Evolutionary conservation across 2,329 filamentous ascomycete species (phyloP), one percentile per base, ranked within the genome.

Genomic region (Colletotrichum noveboracense): DNA sequence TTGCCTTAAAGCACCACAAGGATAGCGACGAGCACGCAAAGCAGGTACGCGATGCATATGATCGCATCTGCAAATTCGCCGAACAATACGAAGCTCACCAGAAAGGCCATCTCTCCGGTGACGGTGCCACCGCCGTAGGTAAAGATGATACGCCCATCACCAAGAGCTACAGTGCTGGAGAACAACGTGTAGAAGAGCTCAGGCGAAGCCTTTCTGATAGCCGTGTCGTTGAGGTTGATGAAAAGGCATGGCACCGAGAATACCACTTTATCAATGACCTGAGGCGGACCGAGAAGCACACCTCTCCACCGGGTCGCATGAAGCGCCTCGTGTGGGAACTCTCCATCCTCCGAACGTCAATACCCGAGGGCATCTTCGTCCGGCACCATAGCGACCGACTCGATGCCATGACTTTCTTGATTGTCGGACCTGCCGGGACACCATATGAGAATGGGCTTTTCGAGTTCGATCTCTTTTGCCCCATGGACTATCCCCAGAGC

Each of bases 381-480:
- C 84, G 86, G 10, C 85, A 89, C 71, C 86, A 85, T 16, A 79
- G 83, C 13, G 84, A 84, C 10, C 84, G 88, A 2, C 83, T 87
- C 1, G 89, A 91, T 77, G 76, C 88, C n/a, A 85, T 91, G 80
- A 90, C 89, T 78, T 80, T 85, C 24, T 71, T 89, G 28, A 89
- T 91, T 64, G 81, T 88, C 24, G 89, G 89, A 0, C 88, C 89
- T 1, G 78, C 78, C 6, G 87, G 81, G 16, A 90, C 88, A 8
- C 89, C 89, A 16, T 91, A 91, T 79, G 88, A 88, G 77, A 83
- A 88, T 56, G 89, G 89, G 0, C 78, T 91, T 5, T 91, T 90
- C 78, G 89, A 91, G 76, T 91, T 91, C 73, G 89, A 91, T 77
- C 77, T 91, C 36, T 86, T 85, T 38, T 89, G 87, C 66, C 79